phyloP scores from a whole-genome alignment of 2,329 filamentous ascomycete species.

The Fusarium globosum region DNA sequence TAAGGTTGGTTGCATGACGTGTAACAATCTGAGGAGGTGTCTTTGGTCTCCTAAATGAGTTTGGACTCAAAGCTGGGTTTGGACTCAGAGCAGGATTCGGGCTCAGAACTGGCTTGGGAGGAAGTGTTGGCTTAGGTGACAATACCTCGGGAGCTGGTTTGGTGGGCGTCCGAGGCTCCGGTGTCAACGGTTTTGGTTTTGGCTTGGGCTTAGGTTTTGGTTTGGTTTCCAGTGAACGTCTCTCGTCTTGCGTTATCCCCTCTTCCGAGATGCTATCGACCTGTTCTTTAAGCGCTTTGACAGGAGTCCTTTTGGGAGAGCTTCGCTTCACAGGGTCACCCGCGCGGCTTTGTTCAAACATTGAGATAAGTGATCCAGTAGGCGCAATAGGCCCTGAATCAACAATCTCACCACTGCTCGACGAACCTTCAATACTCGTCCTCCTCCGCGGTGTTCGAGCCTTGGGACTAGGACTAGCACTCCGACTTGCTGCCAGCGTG shows the following conservation, averaged over 20 bases:
- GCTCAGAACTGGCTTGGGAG: conserved; percentile 41
- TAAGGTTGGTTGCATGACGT: conserved; percentile 31
- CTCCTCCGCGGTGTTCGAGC: conserved; percentile 44
- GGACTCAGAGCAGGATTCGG: neutral
- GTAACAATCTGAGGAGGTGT: conserved; percentile 45
- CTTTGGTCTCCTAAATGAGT: conserved; percentile 46
- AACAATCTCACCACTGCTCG: conserved; percentile 44
- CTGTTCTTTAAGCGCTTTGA: conserved; percentile 15
- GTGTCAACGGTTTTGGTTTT: conserved; percentile 39
- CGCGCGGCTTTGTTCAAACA: conserved; percentile 69
- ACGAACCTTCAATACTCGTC: conserved; percentile 47
- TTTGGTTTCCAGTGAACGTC: conserved; percentile 40
- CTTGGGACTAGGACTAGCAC: conserved; percentile 53
- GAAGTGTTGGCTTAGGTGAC: conserved; percentile 50
- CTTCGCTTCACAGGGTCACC: conserved; percentile 52
- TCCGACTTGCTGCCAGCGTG: conserved; percentile 68
- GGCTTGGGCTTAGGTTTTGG: conserved; percentile 43
- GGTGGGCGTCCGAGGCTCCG: conserved; percentile 30
- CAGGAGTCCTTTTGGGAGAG: conserved; percentile 37
- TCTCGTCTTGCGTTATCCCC: neutral
- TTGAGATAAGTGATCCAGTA: conserved; percentile 72
- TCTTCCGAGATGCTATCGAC: conserved; percentile 29
- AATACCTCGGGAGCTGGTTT: conserved; percentile 43
- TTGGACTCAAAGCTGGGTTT: conserved; percentile 20
- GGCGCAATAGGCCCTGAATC: conserved; percentile 70